phyloP scores from a whole-genome alignment of 2,329 filamentous ascomycete genomes.

The Pleoardoris graminearum region DNA sequence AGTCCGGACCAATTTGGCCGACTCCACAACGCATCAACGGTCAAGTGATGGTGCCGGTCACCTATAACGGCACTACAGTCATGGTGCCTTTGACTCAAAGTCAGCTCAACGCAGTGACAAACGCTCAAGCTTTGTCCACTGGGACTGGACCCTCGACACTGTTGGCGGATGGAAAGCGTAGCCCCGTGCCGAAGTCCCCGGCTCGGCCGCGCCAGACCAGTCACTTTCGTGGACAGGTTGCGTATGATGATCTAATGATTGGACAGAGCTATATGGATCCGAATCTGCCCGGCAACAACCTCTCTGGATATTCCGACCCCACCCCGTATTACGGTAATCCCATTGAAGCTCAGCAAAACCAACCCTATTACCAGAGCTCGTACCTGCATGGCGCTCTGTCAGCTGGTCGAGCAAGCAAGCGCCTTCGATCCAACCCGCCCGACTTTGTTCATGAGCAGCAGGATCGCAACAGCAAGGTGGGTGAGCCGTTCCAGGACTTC shows the following conservation, averaged over 20 bases:
- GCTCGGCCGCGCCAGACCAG: not conserved
- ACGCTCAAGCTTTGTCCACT: not conserved
- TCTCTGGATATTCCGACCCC: constrained; percentile 6
- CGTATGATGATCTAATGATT: not conserved
- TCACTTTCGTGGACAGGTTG: not conserved
- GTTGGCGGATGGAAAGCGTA: constrained; percentile 2
- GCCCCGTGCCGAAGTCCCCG: constrained; percentile 1
- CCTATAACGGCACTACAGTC: not conserved
- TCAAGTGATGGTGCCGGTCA: not conserved
- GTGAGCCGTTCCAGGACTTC: not conserved
- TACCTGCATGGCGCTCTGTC: not conserved
- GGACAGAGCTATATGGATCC: not conserved
- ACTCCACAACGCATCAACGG: not conserved
- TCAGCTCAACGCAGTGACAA: not conserved
- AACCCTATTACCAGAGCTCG: not conserved
- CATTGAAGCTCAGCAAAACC: not conserved
- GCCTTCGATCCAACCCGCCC: not conserved
- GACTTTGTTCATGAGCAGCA: not conserved
- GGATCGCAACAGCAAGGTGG: not conserved
- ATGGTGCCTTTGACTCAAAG: not conserved
- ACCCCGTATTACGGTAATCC: not conserved
- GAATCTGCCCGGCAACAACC: not conserved
- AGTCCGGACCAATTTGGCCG: not conserved
- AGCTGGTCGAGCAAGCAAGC: not conserved
- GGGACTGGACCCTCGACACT: not conserved